A percentile compares a stretch with the other conserved stretches of the same genome.
Evolutionary conservation across 441 rosid genomes (phyloP).

Genomic region (Syzygium syzygioides): DNA sequence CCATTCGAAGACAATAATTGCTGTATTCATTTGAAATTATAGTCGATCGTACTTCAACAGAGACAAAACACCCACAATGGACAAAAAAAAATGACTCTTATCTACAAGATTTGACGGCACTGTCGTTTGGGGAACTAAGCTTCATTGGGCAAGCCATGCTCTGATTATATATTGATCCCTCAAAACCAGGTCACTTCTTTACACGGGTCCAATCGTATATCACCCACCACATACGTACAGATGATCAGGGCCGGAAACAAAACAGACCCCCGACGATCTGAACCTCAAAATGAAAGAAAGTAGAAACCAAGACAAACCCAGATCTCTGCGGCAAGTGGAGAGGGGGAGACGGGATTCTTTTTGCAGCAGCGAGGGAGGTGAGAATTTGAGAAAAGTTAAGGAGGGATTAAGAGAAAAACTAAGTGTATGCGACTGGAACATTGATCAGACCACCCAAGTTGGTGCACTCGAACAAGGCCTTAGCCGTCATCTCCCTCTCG

Average conservation of each 20-base stretch:
- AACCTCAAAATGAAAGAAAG: slow-evolving; percentile 20
- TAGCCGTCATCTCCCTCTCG: slow-evolving; percentile 91
- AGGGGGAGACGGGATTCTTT: background rate
- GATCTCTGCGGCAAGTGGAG: slow-evolving; percentile 5
- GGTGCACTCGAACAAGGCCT: slow-evolving; percentile 63
- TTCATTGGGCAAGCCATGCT: background rate
- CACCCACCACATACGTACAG: slow-evolving; percentile 15
- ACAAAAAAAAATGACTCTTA: background rate
- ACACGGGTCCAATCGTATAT: slow-evolving; percentile 4
- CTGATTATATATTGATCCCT: background rate
- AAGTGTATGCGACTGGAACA: background rate
- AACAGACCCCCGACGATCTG: slow-evolving; percentile 27
- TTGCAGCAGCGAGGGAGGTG: background rate
- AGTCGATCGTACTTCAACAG: background rate
- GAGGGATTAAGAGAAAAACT: background rate
- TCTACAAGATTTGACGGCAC: background rate
- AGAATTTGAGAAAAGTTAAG: background rate
- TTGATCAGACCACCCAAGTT: slow-evolving; percentile 10
- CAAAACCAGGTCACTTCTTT: slow-evolving; percentile 27
- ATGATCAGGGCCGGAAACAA: slow-evolving; percentile 19
- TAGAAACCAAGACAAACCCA: slow-evolving; percentile 2
- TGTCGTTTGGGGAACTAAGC: background rate
- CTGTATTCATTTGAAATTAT: background rate
- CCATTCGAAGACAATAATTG: background rate
- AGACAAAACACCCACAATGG: background rate